Base-by-base conservation (phyloP, 163 green algal species). In the Scenedesmus sp. region DNA sequence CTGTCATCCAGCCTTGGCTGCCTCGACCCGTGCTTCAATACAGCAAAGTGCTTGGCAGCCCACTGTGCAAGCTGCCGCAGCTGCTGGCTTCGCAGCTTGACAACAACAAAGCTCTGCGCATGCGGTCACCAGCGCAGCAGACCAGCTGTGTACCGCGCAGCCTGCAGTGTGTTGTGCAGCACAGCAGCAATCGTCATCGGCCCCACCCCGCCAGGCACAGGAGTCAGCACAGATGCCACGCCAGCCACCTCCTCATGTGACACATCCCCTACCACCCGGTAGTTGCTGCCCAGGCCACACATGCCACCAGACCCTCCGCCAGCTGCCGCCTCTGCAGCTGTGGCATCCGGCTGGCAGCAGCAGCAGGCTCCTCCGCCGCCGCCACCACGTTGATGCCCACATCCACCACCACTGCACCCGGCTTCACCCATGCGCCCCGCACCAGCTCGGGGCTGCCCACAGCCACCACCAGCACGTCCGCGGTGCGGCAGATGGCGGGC, bases 151-250 rank as follows among this genome's bases (percentile, higher is more conserved):
- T 94, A 95, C 52, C 91, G 85, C 0, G 93, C 95, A 9, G 93
- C 93, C 82, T 94, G 92, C 73, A 99, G 60, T 15, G 96, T 98
- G 95, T 99, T 99, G 26, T 96, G 92, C 84, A 99, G 93, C 84
- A 99, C 92, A 93, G 99, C 99, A 3, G 98, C 97, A 86, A 99
- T 99, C 20, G 98, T 99, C 98, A 99, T 99, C 4, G 98, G 98
- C 5, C 98, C 98, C 12, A 99, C 98, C 6, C 98, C 98, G n/a
- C 98, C 98, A 10, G 98, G 98, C 16, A 99, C 98, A 20, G 94
- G 93, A 2, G 94, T 96, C 62, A 96, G 91, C 60, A 94, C 92
- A 70, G 88, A 91, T 1, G 95, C 95, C 23, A 95, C 91, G 73
- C 89, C 34, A 16, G 94, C 91, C 15, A 96, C 95, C 90, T 95